Base-by-base conservation (phyloP, 495 filamentous ascomycete species). In the Chaetomium cochliodes region DNA sequence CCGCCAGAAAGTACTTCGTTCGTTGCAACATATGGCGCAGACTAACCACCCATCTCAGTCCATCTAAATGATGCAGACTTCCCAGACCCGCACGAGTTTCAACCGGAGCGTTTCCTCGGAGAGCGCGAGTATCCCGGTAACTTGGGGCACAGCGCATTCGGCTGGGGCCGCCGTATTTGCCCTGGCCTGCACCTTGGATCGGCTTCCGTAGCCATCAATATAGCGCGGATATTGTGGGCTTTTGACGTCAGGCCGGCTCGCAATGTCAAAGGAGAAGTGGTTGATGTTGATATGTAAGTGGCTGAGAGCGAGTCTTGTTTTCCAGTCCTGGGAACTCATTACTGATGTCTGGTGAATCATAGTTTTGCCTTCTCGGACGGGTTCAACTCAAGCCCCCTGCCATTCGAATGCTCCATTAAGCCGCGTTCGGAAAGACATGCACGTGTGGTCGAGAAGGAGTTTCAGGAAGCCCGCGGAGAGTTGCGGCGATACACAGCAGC, bases 41-140 rank as follows among this genome's bases (percentile, higher is more conserved):
- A 52, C 67, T 64, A 8, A 70, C 65, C 28, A 5, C 66, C 15
- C 74, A 1, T 20, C 2, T 33, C 1, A 69, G 69, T 87, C 67
- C 85, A 86, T 64, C 73, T 84, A 60, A 85, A 87, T 69, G 79
- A 83, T 50, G 74, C 79, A 26, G 83, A 86, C 68, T 87, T 86
- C 64, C 83, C 81, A 11, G 76, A 84, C 22, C 83, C 84, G 15
- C 77, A 86, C 62, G 62, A 74, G 55, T 85, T 85, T 69, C 66
- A 64, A 20, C 80, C 80, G 1, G 80, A 82, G 60, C 72, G 80
- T 16, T 80, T 81, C 42, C 47, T 76, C 12, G 70, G 67, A 18
- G 25, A 72, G 0, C 72, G 81, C 12, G 77, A 81, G 0, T 86
- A 85, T 51, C 82, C 82, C 8, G 79, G 80, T 2, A 75, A 79